Evolutionary conservation across 352 stramenopile genomes (phyloP).

Genomic region (Phytophthora pluvialis): DNA sequence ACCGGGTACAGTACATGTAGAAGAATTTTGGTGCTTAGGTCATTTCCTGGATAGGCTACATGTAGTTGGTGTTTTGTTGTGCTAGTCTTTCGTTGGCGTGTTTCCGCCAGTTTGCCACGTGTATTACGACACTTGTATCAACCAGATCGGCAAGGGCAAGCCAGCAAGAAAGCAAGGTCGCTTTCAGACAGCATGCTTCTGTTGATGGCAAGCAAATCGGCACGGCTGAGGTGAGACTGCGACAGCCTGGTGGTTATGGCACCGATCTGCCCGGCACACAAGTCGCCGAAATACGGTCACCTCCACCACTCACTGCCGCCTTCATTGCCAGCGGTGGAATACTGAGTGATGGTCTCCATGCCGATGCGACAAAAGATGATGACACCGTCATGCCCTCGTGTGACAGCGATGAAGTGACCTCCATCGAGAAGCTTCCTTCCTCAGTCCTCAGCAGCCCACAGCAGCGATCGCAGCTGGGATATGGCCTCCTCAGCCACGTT

Average conservation of each 20-base stretch:
- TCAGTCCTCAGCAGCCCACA: neutral
- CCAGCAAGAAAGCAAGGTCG: too few relatives aligned
- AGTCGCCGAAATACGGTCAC: neutral
- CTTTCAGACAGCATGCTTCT: neutral
- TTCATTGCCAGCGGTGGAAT: too few relatives aligned
- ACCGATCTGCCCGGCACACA: conserved; percentile 11
- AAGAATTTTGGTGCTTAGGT: too few relatives aligned
- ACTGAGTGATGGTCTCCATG: conserved; percentile 5
- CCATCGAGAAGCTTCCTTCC: neutral
- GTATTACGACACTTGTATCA: too few relatives aligned
- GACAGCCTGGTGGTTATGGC: conserved; percentile 10
- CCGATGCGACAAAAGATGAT: conserved; percentile 15
- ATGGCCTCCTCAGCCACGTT: too few relatives aligned
- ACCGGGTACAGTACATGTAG: too few relatives aligned
- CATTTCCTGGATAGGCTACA: neutral
- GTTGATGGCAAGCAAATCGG: conserved; percentile 24
- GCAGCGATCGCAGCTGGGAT: neutral
- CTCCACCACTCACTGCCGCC: conserved; percentile 2
- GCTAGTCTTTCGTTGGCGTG: neutral
- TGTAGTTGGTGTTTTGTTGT: neutral
- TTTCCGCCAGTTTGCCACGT: too few relatives aligned
- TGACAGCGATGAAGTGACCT: neutral
- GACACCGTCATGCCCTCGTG: neutral
- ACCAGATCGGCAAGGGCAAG: too few relatives aligned
- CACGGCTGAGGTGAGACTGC: conserved; percentile 8